Evolutionary conservation across 1,284 basidiomycete genomes (phyloP), one percentile per base, ranked within the genome.

Genomic region (Tranzscheliella williamsii): DNA sequence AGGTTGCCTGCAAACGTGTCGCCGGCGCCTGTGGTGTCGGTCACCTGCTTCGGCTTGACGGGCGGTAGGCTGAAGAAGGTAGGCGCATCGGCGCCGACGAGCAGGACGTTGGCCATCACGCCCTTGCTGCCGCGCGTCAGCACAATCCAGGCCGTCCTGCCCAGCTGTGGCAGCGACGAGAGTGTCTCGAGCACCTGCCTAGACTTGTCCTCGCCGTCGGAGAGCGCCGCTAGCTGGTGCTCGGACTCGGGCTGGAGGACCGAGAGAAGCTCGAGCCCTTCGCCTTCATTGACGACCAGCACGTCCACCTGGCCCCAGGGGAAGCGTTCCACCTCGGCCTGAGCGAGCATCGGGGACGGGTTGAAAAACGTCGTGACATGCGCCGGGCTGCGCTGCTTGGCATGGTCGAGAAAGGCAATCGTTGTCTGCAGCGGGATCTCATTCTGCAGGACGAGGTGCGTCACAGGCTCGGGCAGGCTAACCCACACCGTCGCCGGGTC

Each of bases 201-300:
- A 1, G 62, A 52, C 16, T 35, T 42, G 12, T 50, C 54, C 4
- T 56, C 40, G n/a, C 53, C 53, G 26, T 48, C 38, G 0, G 47
- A 23, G 4, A 43, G 45, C 42, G 53, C 42, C 16, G 39, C 51
- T 18, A 50, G 41, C 13, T 29, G 13, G 2, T 37, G 39, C 1
- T 41, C 44, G 0, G 37, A 31, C 15, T 38, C 41, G 1, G 60
- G 38, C 1, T 41, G 23, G 17, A 76, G 50, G 4, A 70, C 71
- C 7, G 33, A 33, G 11, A 79, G 50, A 2, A 81, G 61, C 16
- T 76, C 73, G 7, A 54, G 42, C 4, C 72, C 77, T 55, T 84
- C 83, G 17, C 82, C 82, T 52, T 83, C 80, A 61, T 84, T 84
- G 29, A 84, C 79, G 21, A 84, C 75, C 18, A 84, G 73, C 78